Evolutionary conservation across 2,329 filamentous ascomycete genomes (phyloP).

Genomic region (Arthrobotrys musiformis): DNA sequence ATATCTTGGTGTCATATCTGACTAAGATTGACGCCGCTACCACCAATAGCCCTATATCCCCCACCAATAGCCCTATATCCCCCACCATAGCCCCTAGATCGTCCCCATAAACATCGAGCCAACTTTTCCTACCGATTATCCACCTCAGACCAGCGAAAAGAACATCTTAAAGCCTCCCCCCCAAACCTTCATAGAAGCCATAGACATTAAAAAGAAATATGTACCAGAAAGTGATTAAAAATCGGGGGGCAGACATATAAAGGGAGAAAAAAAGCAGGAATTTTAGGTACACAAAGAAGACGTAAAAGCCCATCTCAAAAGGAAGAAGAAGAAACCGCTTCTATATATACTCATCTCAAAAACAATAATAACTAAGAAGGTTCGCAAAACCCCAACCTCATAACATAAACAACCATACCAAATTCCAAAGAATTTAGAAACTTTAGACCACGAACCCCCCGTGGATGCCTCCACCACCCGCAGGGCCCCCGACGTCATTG

Average conservation of each 20-base stretch:
- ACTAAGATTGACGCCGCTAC: too few relatives aligned
- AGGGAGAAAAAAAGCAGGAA: neutral
- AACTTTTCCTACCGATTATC: too few relatives aligned
- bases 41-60: too few relatives aligned
- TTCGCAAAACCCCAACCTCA: neutral
- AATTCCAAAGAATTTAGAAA: neutral
- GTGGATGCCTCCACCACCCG: constrained; percentile 31
- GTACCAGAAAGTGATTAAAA: neutral
- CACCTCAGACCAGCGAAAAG: neutral
- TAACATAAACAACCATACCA: neutral
- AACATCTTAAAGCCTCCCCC: neutral
- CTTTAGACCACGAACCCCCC: constrained; percentile 44
- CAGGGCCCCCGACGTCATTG: constrained; percentile 54
- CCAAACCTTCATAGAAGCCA: neutral
- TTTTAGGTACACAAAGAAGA: neutral
- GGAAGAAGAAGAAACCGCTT: too few relatives aligned
- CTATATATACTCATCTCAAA: constrained; percentile 3
- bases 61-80: too few relatives aligned
- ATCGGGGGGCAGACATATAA: neutral
- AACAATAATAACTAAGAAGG: neutral
- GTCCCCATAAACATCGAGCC: too few relatives aligned
- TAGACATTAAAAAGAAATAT: neutral
- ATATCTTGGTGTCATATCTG: too few relatives aligned
- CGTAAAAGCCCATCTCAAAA: neutral
- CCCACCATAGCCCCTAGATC: too few relatives aligned